Evolutionary conservation across 2,329 filamentous ascomycete genomes (phyloP), one percentile per base, ranked within the genome.

Genomic region (Pezicula radicicola): DNA sequence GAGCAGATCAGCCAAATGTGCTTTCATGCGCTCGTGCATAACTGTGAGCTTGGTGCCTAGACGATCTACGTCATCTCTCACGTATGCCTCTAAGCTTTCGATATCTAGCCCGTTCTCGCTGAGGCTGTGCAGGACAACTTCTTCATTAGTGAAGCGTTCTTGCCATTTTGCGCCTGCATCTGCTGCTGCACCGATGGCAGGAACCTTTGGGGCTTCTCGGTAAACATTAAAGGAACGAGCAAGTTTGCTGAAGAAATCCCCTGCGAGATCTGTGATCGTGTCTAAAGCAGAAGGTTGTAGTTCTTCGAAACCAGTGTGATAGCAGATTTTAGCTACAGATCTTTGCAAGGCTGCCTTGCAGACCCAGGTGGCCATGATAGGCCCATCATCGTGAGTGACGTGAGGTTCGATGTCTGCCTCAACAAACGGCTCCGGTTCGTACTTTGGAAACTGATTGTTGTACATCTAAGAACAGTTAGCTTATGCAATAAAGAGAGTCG

Each of bases 391-490:
- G 36, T 89, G 89, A 50, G 94, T 85, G 50, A 97, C 93, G 66
- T 94, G 88, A n/a, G 91, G 83, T 47, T 91, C 87, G 48, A 94
- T 85, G 65, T 97, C 94, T 40, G 83, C 79, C 71, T 99, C 94
- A 16, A 87, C 73, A 57, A 99, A 97, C 0, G 91, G 89, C 66
- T 93, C 87, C 1, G 89, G 89, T 56, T 96, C 90, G 66, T 96
- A 96, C 72, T 96, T 97, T 58, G 93, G 91, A 63, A 99, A 99
- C 69, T 99, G 94, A 65, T 99, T 99, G 65, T 92, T 89, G 67
- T 99, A 99, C 67, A 96, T 89, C 88, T 94, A 61, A 30, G 46
- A 19, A 45, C 45, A 46, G 15, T 60, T 50, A 61, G 57, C 39
- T 42, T 48, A 15, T 8, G 28, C n/a, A 7, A 49, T 28, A 12